These are phyloP conservation scores for Thuidium tamariscinum DNA, from an alignment of 225 moss, liverwort and hornwort genomes.

Conservation along the genomic window DNA sequence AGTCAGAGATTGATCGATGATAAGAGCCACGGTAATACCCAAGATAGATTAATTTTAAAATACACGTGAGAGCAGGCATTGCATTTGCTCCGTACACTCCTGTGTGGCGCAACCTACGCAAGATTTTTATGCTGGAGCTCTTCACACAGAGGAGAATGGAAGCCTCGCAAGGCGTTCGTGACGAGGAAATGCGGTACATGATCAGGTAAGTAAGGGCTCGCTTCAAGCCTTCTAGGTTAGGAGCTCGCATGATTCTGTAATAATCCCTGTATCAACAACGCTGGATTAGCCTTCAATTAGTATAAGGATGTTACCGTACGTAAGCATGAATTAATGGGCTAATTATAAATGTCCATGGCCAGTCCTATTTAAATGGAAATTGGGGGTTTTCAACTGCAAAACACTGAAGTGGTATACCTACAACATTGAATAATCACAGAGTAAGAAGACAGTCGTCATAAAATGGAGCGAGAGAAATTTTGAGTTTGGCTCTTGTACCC, in stretches of 20 bases:
- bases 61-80: neutral
- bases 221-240: neutral
- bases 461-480: neutral
- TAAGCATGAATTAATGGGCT: neutral
- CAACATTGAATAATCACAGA: neutral
- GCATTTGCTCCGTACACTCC: constrained; percentile 28
- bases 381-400: neutral
- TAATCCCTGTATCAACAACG: neutral
- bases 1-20: neutral
- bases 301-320: too few species aligned
- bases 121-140: constrained; percentile 19
- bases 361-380: neutral
- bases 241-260: neutral
- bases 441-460: neutral
- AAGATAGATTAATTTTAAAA: neutral
- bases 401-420: too few species aligned
- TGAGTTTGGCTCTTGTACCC: neutral
- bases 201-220: neutral
- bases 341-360: too few species aligned
- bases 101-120: constrained; percentile 34
- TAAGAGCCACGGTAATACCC: too few species aligned
- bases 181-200: constrained; percentile 24
- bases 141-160: constrained; percentile 5
- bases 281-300: neutral
- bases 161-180: constrained; percentile 9